Base-by-base conservation (phyloP, 2,329 filamentous ascomycete species). In the Clonostachys sp. region DNA sequence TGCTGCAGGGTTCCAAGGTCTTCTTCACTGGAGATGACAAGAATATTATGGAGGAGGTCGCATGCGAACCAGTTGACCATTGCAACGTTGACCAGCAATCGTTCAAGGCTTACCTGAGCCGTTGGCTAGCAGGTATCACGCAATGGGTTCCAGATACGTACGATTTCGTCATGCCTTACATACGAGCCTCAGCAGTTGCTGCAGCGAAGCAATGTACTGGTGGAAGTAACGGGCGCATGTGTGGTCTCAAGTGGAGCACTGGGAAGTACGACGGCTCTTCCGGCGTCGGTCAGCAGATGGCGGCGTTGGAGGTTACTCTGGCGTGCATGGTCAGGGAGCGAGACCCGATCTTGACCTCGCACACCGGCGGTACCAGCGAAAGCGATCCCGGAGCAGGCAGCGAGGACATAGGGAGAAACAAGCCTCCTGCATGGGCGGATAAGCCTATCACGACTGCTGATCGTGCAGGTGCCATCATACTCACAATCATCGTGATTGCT, bases 201-300 rank as follows among this genome's bases (percentile, higher is more conserved):
- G 83, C 82, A 0, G 75, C 75, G 2, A 67, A 67, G 13, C 75
- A 83, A 50, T 86, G 83, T 52, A 72, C 64, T 0, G 83, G 80
- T 24, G 81, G 81, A 14, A 53, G 59, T 24, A 81, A 80, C 51
- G 71, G 74, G 4, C 74, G 73, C 24, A 74, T 81, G 71, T 86
- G 81, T 54, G 80, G 82, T 9, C 62, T 81, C 46, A 75, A 75
- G 50, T 86, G 83, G 81, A 75, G 73, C 42, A 70, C 74, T 46
- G 66, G 72, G 48, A 62, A 63, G 9, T 86, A 76, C 63, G 82
- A 87, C 59, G 78, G 80, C 20, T 72, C 70, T 2, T 75, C 71
- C 7, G 84, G 84, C 7, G 77, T 87, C 3, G 85, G 85, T 6
- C 83, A 87, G 61, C 83, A 87, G 63, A 88, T 89, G 84, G 75